These are phyloP conservation scores for Xylaria sp. DNA, from an alignment of 2,329 filamentous ascomycete species.

Conservation along the genomic window DNA sequence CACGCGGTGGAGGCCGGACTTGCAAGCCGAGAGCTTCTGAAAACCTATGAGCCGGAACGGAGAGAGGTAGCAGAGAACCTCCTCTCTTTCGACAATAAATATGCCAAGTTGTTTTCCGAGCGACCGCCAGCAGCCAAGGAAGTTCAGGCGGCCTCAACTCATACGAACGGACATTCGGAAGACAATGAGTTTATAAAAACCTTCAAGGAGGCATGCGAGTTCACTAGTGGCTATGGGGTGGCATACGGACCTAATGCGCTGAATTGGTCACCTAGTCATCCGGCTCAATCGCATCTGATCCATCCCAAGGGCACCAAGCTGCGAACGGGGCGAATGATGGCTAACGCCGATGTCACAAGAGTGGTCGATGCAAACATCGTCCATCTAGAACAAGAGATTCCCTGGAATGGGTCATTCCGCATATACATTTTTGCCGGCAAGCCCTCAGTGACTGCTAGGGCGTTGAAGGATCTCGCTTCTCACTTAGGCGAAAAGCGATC, in stretches of 20 bases:
- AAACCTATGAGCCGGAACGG: constrained; percentile 88
- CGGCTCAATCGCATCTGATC: constrained; percentile 76
- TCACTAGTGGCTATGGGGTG: constrained; percentile 92
- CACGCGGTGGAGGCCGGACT: constrained; percentile 89
- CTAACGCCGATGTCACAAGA: constrained; percentile 83
- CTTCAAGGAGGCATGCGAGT: constrained; percentile 92
- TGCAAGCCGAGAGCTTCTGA: constrained; percentile 77
- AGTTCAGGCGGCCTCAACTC: constrained; percentile 71
- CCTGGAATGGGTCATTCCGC: constrained; percentile 87
- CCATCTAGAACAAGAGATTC: constrained; percentile 89
- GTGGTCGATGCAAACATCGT: constrained; percentile 91
- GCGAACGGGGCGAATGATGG: constrained; percentile 78
- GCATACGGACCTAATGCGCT: constrained; percentile 83
- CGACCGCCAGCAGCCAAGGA: constrained; percentile 78
- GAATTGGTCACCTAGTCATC: constrained; percentile 83
- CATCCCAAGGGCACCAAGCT: constrained; percentile 73
- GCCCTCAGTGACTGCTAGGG: constrained; percentile 66
- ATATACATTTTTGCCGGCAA: constrained; percentile 87
- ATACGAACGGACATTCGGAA: constrained; percentile 52
- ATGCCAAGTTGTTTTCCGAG: constrained; percentile 89
- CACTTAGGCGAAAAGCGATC: constrained; percentile 73
- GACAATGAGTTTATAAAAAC: constrained; percentile 88
- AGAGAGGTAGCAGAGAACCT: constrained; percentile 86
- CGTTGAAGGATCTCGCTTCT: constrained; percentile 76
- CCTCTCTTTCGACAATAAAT: constrained; percentile 87